phyloP scores from a whole-genome alignment of 345 rosid genomes.

The Citrus australasica region DNA sequence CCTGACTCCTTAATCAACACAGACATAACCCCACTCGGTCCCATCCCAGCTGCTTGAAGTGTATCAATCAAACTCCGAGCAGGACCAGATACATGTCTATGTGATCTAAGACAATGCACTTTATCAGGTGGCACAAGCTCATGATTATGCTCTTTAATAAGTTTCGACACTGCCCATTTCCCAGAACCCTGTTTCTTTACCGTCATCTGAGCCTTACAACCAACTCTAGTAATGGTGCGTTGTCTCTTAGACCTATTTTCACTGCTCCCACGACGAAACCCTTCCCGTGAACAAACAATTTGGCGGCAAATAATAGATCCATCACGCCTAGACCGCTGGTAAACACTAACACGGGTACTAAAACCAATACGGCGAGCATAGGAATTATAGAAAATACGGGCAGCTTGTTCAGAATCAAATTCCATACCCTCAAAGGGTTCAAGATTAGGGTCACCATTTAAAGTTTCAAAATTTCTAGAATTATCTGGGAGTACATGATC shows the following conservation, averaged over 20 bases:
- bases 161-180: slow-evolving; percentile 36
- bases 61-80: slow-evolving; percentile 52
- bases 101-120: slow-evolving; percentile 51
- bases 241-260: slow-evolving; percentile 33
- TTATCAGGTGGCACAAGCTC: slow-evolving; percentile 50
- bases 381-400: slow-evolving; percentile 37
- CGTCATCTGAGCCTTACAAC: slow-evolving; percentile 42
- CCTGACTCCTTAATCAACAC: slow-evolving; percentile 51
- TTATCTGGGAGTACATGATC: not conserved
- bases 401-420: slow-evolving; percentile 46
- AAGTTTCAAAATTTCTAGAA: not conserved
- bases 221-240: slow-evolving; percentile 41
- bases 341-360: slow-evolving; percentile 35
- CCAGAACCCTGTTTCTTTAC: slow-evolving; percentile 42
- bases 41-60: slow-evolving; percentile 56
- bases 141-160: slow-evolving; percentile 43
- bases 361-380: slow-evolving; percentile 50
- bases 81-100: slow-evolving; percentile 45
- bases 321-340: slow-evolving; percentile 40
- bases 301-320: slow-evolving; percentile 39
- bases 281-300: slow-evolving; percentile 45
- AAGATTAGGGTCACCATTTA: slow-evolving; percentile 20
- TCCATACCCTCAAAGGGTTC: slow-evolving; percentile 43
- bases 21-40: slow-evolving; percentile 46
- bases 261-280: slow-evolving; percentile 29